Percentiles rank a stretch among this genome's conserved stretches.
Conservation (phyloP, 2,329 filamentous ascomycete genomes). For the Coniochaeta sp. region DNA sequence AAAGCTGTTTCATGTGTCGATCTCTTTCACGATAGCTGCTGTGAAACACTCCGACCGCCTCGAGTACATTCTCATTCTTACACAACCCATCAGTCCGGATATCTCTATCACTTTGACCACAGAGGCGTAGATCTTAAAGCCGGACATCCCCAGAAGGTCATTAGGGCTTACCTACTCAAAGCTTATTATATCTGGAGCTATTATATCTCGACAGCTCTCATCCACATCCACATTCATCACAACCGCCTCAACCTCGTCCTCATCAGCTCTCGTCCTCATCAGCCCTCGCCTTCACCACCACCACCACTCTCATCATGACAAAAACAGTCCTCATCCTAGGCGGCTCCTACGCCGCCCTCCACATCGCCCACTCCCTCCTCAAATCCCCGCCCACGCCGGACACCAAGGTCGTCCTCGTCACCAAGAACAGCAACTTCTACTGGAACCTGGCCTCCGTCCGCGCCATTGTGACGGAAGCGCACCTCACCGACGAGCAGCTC, state of each 20-base stretch:
- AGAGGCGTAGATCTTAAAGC: no score
- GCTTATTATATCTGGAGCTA: no score
- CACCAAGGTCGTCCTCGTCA: conserved; percentile 47
- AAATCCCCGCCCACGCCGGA: conserved; percentile 44
- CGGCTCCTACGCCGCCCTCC: conserved; percentile 45
- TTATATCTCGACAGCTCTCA: no score
- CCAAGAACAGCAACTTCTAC: conserved; percentile 52
- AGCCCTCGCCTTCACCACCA: neutral
- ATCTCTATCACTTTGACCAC: no score
- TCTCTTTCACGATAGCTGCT: neutral
- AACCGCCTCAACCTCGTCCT: no score
- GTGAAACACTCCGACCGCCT: neutral
- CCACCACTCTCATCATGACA: conserved; percentile 27
- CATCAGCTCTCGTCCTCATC: neutral
- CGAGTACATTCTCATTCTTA: neutral
- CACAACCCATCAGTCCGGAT: neutral
- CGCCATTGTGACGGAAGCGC: conserved; percentile 40
- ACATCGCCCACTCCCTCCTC: conserved; percentile 46
- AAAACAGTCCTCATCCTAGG: conserved; percentile 49
- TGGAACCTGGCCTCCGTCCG: conserved; percentile 52
- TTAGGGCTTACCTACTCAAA: no score
- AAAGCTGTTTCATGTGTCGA: neutral
- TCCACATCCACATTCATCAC: no score
- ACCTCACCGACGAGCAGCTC: conserved; percentile 41
- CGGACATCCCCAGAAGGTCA: no score